Percentiles rank a stretch among this genome's conserved stretches.
Conservation (phyloP, 2,329 filamentous ascomycete species). For the Microdochium trichocladiopsis region DNA sequence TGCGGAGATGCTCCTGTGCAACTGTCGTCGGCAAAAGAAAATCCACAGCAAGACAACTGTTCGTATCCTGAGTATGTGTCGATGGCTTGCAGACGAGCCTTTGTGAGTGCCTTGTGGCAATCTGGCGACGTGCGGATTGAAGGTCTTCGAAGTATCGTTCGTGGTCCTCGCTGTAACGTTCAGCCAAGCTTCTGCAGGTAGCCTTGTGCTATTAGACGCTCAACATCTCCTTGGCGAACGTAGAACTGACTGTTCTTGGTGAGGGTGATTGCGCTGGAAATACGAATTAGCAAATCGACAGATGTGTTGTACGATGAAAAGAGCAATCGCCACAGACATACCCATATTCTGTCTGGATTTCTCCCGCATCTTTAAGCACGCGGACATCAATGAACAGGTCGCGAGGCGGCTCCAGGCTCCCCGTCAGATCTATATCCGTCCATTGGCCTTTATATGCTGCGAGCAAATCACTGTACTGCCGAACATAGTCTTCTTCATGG, state of each 20-base stretch:
- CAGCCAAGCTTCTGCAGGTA: conserved; percentile 87
- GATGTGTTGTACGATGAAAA: not conserved
- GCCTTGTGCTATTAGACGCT: conserved; percentile 86
- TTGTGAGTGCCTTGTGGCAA: too few species aligned
- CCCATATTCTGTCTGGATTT: conserved; percentile 99
- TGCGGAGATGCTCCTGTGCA: too few species aligned
- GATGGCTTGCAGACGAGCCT: too few species aligned
- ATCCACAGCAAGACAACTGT: too few species aligned
- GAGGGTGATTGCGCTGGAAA: conserved; percentile 75
- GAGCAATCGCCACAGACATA: conserved; percentile 34
- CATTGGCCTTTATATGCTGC: conserved; percentile 98
- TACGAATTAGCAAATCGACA: conserved; percentile 13
- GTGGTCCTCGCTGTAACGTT: too few species aligned
- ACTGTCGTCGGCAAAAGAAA: too few species aligned
- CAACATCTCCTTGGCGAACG: conserved; percentile 91
- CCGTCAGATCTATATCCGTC: conserved; percentile 95
- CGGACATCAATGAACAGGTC: conserved; percentile 96
- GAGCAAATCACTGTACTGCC: conserved; percentile 83
- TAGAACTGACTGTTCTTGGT: conserved; percentile 99
- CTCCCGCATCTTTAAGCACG: conserved; percentile 91
- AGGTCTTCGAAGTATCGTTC: too few species aligned
- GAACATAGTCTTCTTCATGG: conserved; percentile 93
- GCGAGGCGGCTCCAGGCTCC: conserved; percentile 85
- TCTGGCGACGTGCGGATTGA: too few species aligned
- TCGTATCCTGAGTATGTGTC: too few species aligned